Conservation (phyloP, 768 basidiomycete species). For the Pleurotus tuber-regium region DNA sequence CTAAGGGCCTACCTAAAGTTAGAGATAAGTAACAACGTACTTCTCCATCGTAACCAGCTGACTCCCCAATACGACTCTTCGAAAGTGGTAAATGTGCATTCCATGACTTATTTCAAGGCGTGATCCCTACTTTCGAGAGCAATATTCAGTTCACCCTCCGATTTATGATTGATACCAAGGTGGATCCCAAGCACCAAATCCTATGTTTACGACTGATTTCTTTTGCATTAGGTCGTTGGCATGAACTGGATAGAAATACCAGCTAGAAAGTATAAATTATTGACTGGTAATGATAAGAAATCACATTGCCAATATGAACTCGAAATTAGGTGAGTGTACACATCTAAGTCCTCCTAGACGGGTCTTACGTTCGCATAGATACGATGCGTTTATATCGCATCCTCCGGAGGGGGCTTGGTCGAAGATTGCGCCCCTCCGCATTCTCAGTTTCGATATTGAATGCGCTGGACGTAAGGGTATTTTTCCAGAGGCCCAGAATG, state of each 20-base stretch:
- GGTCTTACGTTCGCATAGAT: conserved; percentile 41
- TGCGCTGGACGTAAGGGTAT: conserved; percentile 97
- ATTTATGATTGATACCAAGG: conserved; percentile 98
- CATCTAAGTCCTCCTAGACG: not conserved
- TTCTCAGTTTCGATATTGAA: conserved; percentile 98
- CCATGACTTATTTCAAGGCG: conserved; percentile 52
- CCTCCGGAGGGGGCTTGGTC: conserved; percentile 91
- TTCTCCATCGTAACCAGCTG: not conserved
- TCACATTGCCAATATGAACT: conserved; percentile 92
- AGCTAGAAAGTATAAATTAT: conserved; percentile 72
- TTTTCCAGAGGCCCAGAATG: conserved; percentile 86
- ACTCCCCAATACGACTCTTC: conserved; percentile 46
- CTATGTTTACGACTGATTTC: not conserved
- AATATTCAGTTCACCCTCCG: conserved; percentile 89
- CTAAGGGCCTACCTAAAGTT: conserved; percentile 79
- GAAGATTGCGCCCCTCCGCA: conserved; percentile 86
- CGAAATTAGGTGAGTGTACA: conserved; percentile 55
- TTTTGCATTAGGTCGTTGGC: conserved; percentile 70
- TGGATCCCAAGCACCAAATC: conserved; percentile 25
- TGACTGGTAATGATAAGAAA: conserved; percentile 53
- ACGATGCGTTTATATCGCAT: conserved; percentile 85
- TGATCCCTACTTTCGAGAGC: conserved; percentile 82
- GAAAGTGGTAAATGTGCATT: conserved; percentile 75
- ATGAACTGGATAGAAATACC: conserved; percentile 99
- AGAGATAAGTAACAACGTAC: conserved; percentile 68